These are phyloP conservation scores for Cercospora janseana DNA, from an alignment of 2,329 filamentous ascomycete genomes.

Conservation along the genomic window DNA sequence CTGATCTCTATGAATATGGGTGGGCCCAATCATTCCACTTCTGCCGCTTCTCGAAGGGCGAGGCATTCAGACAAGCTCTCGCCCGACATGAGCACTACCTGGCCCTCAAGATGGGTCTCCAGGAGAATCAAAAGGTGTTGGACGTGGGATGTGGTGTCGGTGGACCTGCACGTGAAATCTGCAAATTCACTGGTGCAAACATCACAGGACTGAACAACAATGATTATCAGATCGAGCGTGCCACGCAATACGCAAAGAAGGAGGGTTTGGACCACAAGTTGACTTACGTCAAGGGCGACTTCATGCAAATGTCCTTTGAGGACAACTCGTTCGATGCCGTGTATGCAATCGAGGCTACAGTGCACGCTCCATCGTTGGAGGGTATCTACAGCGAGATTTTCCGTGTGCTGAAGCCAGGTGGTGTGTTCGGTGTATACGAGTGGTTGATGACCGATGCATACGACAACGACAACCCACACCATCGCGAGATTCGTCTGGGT, in stretches of 20 bases:
- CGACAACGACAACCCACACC: conserved; percentile 80
- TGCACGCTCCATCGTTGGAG: conserved; percentile 85
- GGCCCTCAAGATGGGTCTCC: conserved; percentile 81
- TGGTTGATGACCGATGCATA: conserved; percentile 98
- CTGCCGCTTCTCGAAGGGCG: conserved; percentile 84
- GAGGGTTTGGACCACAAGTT: conserved; percentile 79
- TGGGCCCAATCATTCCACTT: conserved; percentile 98
- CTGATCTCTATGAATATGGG: conserved; percentile 67
- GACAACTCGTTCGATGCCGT: conserved; percentile 91
- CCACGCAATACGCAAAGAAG: conserved; percentile 77
- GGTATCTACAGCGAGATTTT: conserved; percentile 94
- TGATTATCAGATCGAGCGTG: conserved; percentile 96
- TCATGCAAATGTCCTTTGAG: conserved; percentile 98
- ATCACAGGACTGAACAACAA: conserved; percentile 97
- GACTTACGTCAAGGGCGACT: conserved; percentile 89
- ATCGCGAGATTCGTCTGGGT: conserved; percentile 85
- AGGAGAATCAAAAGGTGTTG: conserved; percentile 82
- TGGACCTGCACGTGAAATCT: conserved; percentile 91
- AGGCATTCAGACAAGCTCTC: conserved; percentile 87
- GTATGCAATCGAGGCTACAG: conserved; percentile 95
- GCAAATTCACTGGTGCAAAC: conserved; percentile 88
- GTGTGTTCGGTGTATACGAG: conserved; percentile 95
- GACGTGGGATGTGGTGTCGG: conserved; percentile 98
- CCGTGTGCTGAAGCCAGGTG: conserved; percentile 92
- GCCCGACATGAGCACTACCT: conserved; percentile 98